phyloP scores from a whole-genome alignment of 345 rosid genomes.

The Streptanthus diversifolius region DNA sequence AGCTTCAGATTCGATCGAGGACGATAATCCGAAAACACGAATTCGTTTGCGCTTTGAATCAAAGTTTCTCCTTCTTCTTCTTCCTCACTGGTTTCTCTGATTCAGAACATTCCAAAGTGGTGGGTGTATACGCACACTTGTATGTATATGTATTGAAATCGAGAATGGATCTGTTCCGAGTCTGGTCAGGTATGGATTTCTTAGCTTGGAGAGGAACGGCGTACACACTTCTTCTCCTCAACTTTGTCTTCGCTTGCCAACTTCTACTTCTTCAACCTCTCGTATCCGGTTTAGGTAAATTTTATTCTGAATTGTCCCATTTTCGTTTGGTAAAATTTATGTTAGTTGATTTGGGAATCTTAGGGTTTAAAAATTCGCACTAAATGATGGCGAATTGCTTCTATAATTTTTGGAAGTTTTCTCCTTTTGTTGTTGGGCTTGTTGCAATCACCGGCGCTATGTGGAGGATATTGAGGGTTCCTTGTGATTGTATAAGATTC shows the following conservation, averaged over 20 bases:
- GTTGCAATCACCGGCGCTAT: neutral
- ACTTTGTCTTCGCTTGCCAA: constrained; percentile 80
- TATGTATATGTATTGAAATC: constrained; percentile 23
- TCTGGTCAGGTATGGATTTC: constrained; percentile 47
- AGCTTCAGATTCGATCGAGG: constrained; percentile 21
- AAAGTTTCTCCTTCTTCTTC: constrained; percentile 8
- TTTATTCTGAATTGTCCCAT: neutral
- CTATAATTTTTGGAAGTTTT: neutral
- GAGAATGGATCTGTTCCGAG: constrained; percentile 40
- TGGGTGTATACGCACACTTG: neutral
- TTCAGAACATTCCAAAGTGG: neutral
- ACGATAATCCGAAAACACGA: neutral
- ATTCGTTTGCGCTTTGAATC: constrained; percentile 5
- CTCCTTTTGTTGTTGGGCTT: neutral
- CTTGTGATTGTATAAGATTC: neutral
- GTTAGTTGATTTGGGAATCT: constrained; percentile 19
- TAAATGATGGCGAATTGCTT: neutral
- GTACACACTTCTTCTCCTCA: constrained; percentile 53
- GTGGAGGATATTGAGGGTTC: neutral
- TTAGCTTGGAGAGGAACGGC: constrained; percentile 76
- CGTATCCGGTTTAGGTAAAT: constrained; percentile 71
- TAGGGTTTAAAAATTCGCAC: neutral
- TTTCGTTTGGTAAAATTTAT: neutral
- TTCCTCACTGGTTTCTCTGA: neutral
- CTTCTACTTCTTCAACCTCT: constrained; percentile 87